A percentile compares a stretch with the other conserved stretches of the same genome.
Evolutionary conservation across 75 land plant species (phyloP).

Genomic region (Pinus albicaulis): DNA sequence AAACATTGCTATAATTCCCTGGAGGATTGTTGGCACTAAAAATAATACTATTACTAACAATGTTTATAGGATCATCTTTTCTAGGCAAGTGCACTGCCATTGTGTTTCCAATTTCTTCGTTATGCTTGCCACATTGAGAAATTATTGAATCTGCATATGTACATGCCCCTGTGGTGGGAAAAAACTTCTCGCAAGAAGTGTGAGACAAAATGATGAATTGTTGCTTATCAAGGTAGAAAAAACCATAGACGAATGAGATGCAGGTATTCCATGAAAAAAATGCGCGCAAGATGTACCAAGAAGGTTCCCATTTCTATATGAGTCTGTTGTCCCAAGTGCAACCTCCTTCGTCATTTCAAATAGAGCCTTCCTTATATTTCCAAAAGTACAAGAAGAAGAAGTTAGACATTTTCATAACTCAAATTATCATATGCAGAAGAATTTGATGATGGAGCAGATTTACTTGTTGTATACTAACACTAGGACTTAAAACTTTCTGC

Average conservation of each 20-base stretch:
- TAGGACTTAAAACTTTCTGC: slow-evolving; percentile 13
- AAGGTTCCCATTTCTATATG: neutral
- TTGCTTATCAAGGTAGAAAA: neutral
- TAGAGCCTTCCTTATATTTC: no score
- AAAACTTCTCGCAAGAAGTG: neutral
- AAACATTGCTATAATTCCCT: neutral
- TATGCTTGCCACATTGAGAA: neutral
- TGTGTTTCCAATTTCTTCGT: neutral
- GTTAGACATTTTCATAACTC: neutral
- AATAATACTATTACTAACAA: neutral
- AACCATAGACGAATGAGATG: neutral
- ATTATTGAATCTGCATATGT: neutral
- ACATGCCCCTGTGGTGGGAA: neutral
- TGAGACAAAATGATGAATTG: neutral
- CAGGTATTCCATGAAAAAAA: neutral
- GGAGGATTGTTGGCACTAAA: neutral
- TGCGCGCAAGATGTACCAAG: neutral
- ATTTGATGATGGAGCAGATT: neutral
- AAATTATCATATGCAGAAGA: neutral
- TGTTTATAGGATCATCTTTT: neutral
- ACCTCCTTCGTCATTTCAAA: neutral
- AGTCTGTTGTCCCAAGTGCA: neutral
- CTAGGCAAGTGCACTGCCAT: neutral
- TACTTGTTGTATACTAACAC: neutral
- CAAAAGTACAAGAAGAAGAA: neutral